Base-by-base conservation (phyloP, 2,329 filamentous ascomycete species). In the Cylindrodendrum hubeiense region DNA sequence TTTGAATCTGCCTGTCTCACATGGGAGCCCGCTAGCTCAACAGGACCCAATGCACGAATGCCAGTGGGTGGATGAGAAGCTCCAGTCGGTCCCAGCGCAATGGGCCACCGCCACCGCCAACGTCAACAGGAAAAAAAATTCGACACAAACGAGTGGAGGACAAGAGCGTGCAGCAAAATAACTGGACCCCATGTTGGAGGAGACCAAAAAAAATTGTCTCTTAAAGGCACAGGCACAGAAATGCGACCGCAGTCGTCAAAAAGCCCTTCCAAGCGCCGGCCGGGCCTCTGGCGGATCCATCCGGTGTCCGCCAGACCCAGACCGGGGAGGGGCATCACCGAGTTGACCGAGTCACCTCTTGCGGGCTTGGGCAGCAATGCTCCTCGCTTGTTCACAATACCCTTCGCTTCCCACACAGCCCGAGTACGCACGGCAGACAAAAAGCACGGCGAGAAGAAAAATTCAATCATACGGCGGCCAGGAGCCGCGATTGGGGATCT, bases 361-460 rank as follows among this genome's bases (percentile, higher is more conserved):
- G 24, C 34, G 58, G 51, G 43, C 46, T 65, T 65, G 63, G 63
- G 63, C 63, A 65, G 39, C 63, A 65, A 65, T 58, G 53, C 47
- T 52, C 46, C 58, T 57, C 22, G 61, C 55, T 50, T 53, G 47
- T 34, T 30, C 28, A 28, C 55, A 53, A 55, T 19, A 15, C 43
- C 49, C 37, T 26, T 28, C 43, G 43, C 24, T 49, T 54, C 61
- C 61, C 61, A 47, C 61, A 54, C 49, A 39, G 22, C 12, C 37
- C 3, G n/a, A 24, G 21, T 44, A 50, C 50, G 37, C 43, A 52
- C 30, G 30, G 33, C 34, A 41, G 44, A 41, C 44, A 43, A 5
- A 41, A 22, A 26, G n/a, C 43, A 41, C 22, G 12, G 26, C n/a
- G n/a, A n/a, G n/a, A 28, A 12, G 33, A 26, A 34, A 44, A 54